phyloP scores from a whole-genome alignment of 2,329 filamentous ascomycete species.

The Xylariales sp. region DNA sequence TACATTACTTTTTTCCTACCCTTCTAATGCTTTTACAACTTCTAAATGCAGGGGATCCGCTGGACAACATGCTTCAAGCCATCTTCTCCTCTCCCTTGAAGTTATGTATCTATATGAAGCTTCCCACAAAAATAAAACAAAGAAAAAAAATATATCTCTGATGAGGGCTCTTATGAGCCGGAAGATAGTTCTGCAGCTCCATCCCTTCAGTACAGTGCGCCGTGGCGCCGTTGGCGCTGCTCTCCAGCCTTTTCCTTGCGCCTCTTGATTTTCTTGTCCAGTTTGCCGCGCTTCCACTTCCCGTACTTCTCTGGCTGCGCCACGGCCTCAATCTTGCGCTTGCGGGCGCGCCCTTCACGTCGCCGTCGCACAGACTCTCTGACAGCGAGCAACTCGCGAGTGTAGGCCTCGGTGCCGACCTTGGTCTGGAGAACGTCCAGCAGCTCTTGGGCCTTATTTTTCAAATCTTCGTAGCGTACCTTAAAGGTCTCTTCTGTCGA shows the following conservation, averaged over 20 bases:
- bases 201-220: slow-evolving; percentile 51
- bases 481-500: slow-evolving; percentile 68
- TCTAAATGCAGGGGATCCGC: no score
- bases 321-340: slow-evolving; percentile 87
- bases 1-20: no score
- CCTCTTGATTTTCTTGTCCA: slow-evolving; percentile 78
- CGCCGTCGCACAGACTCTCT: slow-evolving; percentile 67
- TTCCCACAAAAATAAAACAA: no score
- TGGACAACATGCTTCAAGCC: no score
- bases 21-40: no score
- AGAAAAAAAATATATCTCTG: no score
- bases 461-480: slow-evolving; percentile 64
- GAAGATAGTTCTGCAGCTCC: no score
- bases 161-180: no score
- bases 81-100: no score
- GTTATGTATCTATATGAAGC: no score
- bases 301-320: slow-evolving; percentile 75
- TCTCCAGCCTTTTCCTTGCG: slow-evolving; percentile 74
- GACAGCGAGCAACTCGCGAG: slow-evolving; percentile 68
- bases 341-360: slow-evolving; percentile 70
- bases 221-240: slow-evolving; percentile 64
- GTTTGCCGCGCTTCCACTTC: slow-evolving; percentile 75
- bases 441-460: slow-evolving; percentile 68
- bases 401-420: slow-evolving; percentile 75
- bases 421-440: slow-evolving; percentile 82